Evolutionary conservation across 441 rosid genomes (phyloP).

Genomic region (Gossypium armourianum): DNA sequence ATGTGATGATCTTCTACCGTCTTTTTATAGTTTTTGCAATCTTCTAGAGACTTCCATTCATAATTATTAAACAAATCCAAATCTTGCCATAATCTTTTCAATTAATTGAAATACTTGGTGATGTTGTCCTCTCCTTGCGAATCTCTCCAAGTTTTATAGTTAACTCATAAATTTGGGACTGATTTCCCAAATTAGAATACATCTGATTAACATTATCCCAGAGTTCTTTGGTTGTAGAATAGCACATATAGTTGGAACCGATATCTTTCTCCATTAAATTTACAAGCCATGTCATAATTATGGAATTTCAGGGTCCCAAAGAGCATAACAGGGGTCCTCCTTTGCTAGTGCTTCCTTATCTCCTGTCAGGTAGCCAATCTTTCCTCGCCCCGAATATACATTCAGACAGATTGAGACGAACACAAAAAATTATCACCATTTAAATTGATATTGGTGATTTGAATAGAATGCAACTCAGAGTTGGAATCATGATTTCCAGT

Average conservation of each 20-base stretch:
- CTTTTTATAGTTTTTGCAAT: not conserved
- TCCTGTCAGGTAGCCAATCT: not conserved
- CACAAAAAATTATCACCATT: not conserved
- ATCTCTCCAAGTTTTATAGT: not conserved
- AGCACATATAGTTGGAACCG: not conserved
- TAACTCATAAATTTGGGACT: not conserved
- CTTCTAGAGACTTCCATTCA: not conserved
- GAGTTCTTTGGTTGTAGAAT: not conserved
- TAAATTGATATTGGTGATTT: too few relatives aligned
- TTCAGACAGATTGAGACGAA: not conserved
- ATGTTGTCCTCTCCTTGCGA: not conserved
- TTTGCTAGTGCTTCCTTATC: not conserved
- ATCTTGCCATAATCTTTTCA: not conserved
- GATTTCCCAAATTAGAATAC: not conserved
- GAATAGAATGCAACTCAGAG: too few relatives aligned
- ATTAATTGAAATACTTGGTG: not conserved
- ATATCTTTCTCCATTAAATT: not conserved
- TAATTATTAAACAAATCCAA: not conserved
- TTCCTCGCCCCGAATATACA: too few relatives aligned
- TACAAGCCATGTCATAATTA: too few relatives aligned
- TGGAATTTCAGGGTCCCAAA: not conserved
- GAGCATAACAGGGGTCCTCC: not conserved
- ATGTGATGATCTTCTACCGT: too few relatives aligned
- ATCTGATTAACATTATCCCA: not conserved
- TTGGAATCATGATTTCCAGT: too few relatives aligned